These are phyloP conservation scores for Hordeum marinum DNA, from an alignment of 176 grass and related monocot species.

Conservation along the genomic window DNA sequence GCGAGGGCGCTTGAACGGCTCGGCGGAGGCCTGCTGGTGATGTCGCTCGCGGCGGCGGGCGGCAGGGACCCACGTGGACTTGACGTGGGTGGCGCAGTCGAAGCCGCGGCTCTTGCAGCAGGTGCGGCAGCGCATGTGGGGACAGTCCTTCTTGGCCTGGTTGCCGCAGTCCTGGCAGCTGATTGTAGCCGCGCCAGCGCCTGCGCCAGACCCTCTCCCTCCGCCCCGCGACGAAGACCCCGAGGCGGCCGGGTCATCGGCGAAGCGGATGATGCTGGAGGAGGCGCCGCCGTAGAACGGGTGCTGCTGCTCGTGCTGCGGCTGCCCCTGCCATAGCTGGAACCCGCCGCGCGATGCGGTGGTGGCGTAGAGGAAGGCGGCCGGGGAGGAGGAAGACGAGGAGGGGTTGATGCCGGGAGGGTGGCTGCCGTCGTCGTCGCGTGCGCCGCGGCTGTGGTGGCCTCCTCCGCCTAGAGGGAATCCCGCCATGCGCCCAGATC, in stretches of 20 bases:
- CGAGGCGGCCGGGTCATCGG: conserved; percentile 51
- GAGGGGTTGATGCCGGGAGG: conserved; percentile 11
- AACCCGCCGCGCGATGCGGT: conserved; percentile 44
- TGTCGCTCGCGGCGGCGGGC: conserved; percentile 79
- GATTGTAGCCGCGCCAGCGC: conserved; percentile 21
- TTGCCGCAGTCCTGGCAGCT: conserved; percentile 99
- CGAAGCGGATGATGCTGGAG: conserved; percentile 70
- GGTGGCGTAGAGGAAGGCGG: conserved; percentile 46
- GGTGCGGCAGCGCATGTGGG: conserved; percentile 75
- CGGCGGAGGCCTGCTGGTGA: conserved; percentile 31
- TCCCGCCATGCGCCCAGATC: conserved; percentile 79
- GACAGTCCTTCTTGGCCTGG: conserved; percentile 96
- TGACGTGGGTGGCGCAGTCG: conserved; percentile 86
- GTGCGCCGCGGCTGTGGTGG: conserved; percentile 20
- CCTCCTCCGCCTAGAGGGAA: conserved; percentile 78
- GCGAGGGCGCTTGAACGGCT: conserved; percentile 51
- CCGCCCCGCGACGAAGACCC: conserved; percentile 21
- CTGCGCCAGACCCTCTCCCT: conserved; percentile 7
- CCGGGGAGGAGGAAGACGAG: conserved; percentile 7
- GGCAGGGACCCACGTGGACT: conserved; percentile 91
- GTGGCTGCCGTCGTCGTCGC: background rate
- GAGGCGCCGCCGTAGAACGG: conserved; percentile 32
- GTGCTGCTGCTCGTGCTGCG: conserved; percentile 50
- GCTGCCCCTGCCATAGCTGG: conserved; percentile 81
- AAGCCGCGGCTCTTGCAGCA: conserved; percentile 95